Evolutionary conservation across 179 eudicot species (phyloP).

Genomic region (Vitellaria paradoxa): DNA sequence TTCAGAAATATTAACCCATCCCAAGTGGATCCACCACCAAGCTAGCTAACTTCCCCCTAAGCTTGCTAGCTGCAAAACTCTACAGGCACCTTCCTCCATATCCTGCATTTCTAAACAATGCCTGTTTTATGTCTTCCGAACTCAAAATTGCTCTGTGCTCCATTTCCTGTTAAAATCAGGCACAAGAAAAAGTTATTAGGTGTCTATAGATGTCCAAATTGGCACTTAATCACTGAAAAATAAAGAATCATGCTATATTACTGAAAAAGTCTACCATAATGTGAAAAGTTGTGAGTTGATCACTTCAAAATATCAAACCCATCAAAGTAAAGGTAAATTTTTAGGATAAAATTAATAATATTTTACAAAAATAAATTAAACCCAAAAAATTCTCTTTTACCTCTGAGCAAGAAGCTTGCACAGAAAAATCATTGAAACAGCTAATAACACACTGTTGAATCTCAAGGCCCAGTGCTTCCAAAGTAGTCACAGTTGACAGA

Average conservation of each 20-base stretch:
- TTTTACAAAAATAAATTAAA: too few relatives aligned
- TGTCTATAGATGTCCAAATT: too few relatives aligned
- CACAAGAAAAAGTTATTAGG: background rate
- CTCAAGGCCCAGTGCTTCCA: slow-evolving; percentile 79
- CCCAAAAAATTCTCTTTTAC: slow-evolving; percentile 22
- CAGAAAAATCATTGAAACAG: slow-evolving; percentile 78
- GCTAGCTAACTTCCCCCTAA: background rate
- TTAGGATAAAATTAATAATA: too few relatives aligned
- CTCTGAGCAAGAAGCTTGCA: slow-evolving; percentile 84
- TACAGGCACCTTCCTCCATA: slow-evolving; percentile 77
- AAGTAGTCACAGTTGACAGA: slow-evolving; percentile 66
- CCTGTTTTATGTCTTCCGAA: slow-evolving; percentile 78
- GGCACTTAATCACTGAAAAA: too few relatives aligned
- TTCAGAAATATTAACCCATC: slow-evolving; percentile 4
- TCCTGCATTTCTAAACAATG: slow-evolving; percentile 75
- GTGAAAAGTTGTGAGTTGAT: too few relatives aligned
- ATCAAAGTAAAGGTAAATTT: too few relatives aligned
- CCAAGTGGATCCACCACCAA: slow-evolving; percentile 4
- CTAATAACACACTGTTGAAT: slow-evolving; percentile 91
- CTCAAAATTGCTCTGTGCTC: slow-evolving; percentile 45
- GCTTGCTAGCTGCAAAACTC: slow-evolving; percentile 5
- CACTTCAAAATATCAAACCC: too few relatives aligned
- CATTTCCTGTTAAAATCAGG: slow-evolving; percentile 36
- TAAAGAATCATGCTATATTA: too few relatives aligned
- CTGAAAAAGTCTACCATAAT: too few relatives aligned